Conservation (phyloP, 179 eudicot genomes). For the Spergularia azorica region DNA sequence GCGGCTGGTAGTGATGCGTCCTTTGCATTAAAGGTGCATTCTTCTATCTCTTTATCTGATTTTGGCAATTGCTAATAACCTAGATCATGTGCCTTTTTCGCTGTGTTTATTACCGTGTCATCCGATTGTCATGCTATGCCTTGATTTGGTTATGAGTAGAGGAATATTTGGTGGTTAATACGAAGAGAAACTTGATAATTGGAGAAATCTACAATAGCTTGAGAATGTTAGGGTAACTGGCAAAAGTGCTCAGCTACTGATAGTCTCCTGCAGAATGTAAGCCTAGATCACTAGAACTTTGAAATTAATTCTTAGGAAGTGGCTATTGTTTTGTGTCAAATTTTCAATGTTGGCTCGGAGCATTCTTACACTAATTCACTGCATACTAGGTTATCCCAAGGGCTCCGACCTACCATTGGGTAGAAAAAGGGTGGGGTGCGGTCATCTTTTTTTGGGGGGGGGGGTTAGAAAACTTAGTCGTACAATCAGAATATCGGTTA, state of each 20-base stretch:
- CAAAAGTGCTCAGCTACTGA: background rate
- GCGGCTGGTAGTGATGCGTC: conserved; percentile 7
- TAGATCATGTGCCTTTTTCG: background rate
- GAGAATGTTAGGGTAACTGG: background rate
- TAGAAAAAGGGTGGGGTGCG: background rate
- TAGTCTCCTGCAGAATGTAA: background rate
- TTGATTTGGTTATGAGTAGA: too few relatives aligned
- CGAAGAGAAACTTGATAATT: background rate
- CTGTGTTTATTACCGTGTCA: background rate
- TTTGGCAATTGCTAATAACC: background rate
- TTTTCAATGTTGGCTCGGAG: background rate
- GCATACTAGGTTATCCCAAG: background rate
- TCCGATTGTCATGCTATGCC: background rate
- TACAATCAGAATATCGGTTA: background rate
- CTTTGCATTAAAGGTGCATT: conserved; percentile 35
- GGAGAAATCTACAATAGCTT: background rate
- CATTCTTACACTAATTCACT: background rate
- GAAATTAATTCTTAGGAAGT: background rate
- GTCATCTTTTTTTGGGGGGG: background rate
- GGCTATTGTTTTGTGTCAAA: background rate
- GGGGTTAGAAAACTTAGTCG: background rate
- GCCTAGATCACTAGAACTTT: background rate
- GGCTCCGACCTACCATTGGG: background rate
- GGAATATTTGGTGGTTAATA: background rate
- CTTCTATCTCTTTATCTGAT: background rate